Evolutionary conservation across 2,329 filamentous ascomycete species (phyloP), one percentile per base, ranked within the genome.

Genomic region (Stagonosporopsis rhizophila): DNA sequence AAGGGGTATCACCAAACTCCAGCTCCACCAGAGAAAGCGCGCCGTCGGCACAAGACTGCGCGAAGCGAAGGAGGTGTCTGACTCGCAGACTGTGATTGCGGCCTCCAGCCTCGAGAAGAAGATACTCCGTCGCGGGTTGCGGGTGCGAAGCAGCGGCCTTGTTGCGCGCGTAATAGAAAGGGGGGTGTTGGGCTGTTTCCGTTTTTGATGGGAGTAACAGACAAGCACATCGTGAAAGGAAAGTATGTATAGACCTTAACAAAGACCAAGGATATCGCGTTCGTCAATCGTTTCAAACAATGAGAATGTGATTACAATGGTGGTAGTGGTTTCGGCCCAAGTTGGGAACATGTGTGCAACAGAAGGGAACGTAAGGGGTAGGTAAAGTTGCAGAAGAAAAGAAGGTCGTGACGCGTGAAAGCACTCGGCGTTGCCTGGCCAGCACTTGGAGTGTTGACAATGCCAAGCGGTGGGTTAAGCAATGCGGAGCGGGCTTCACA

Each of bases 1-100:
- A 67, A 58, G 67, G 72, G 71, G 70, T 75, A 74, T 75, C 72
- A 66, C 71, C 72, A 75, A 75, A 75, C 72, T 74, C 72, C 71
- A 74, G 71, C 71, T 74, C 71, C 72, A 74, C 71, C 71, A 72
- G 69, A 73, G 69, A 73, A 73, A 61, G 47, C 17, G 44, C 54
- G 61, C 55, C 51, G 48, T 42, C 41, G 30, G 40, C 30, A 49
- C 23, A 52, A 7, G 57, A 47, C 48, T 45, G 45, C 45, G 49
- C n/a, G 48, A 58, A 54, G 51, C 35, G 35, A 56, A 56, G 46
- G 48, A 56, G 48, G 46, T 49, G 51, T 34, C 28, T 51, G 60
- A 34, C 53, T 56, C 47, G 52, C 44, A 40, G 52, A 44, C 23
- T 25, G 4, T 37, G 17, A 6, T 39, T 19, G 14, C 1, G 5